A percentile compares a stretch with the other conserved stretches of the same genome.
Evolutionary conservation across 2,329 filamentous ascomycete species (phyloP).

Genomic region (Cercospora nicotianae): DNA sequence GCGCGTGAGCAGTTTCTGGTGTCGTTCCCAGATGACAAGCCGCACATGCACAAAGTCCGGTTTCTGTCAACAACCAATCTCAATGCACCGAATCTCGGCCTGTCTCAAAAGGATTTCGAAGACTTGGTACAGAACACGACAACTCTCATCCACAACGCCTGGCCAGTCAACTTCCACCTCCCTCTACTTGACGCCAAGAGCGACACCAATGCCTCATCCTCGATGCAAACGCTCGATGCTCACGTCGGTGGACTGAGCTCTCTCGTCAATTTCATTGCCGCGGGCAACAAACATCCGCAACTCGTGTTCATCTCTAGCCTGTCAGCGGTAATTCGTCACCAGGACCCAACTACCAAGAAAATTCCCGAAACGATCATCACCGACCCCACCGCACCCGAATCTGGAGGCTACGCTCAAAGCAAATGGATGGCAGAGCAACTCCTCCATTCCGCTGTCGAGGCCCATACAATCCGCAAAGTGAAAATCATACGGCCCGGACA

Average conservation of each 20-base stretch:
- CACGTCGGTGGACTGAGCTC: background rate
- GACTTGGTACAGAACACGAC: conserved; percentile 29
- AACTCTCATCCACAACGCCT: conserved; percentile 41
- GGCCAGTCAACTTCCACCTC: conserved; percentile 42
- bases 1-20: conserved; percentile 21
- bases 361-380: conserved; percentile 38
- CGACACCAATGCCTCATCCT: conserved; percentile 16
- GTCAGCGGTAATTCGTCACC: background rate
- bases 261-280: conserved; percentile 20
- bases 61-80: conserved; percentile 23
- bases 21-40: conserved; percentile 22
- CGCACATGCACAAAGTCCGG: background rate
- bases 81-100: conserved; percentile 28
- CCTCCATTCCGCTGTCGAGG: conserved; percentile 12
- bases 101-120: conserved; percentile 25
- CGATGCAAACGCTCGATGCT: background rate
- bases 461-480: background rate
- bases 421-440: conserved; percentile 41
- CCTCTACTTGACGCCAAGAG: conserved; percentile 34
- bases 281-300: conserved; percentile 2
- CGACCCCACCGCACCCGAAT: conserved; percentile 9
- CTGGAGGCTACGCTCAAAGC: conserved; percentile 42
- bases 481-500: conserved; percentile 32
- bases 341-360: background rate
- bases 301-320: conserved; percentile 4